Base-by-base conservation (phyloP, 2,329 filamentous ascomycete species). In the Epichloe festucae region DNA sequence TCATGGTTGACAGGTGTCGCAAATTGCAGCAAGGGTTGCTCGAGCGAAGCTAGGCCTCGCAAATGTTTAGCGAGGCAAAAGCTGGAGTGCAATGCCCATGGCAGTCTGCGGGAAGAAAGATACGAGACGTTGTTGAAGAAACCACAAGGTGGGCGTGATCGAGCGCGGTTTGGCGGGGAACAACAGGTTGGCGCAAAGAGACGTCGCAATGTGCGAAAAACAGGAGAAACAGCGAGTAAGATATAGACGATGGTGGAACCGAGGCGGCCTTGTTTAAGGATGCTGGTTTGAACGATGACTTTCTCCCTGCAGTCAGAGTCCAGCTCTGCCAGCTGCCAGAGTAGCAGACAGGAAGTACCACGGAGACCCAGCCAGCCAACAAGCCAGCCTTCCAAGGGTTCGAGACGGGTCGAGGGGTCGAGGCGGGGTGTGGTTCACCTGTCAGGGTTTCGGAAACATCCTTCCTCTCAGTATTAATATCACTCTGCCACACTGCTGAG, bases 1-100 rank as follows among this genome's bases (percentile, higher is more conserved):
- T 79, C 73, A 79, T 79, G 62, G 58, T 51, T 12, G 31, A 14
- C 8, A 12, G 12, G 21, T 46, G 43, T 41, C 41, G 49, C 36
- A n/a, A 27, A 6, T 21, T 34, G 36, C 12, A n/a, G 34, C 6
- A 4, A 31, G 47, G 31, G 34, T 36, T 14, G 19, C 50, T 46
- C 51, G 46, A 53, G 49, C 43, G 44, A 54, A 51, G 50, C 57
- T 52, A 56, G 56, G 55, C 55, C 62, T 63, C 63, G 63, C 61
- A 47, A 53, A 54, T 43, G 49, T 56, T 63, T 54, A 65, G 60
- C 63, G 63, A 63, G 66, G 65, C 57, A 60, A 55, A 48, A 62
- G 56, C 44, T 56, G 57, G 46, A 52, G 54, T 56, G 51, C 59
- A 59, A 56, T 58, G 54, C 59, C 61, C 64, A 67, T 67, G 55